phyloP scores from a whole-genome alignment of 2,329 filamentous ascomycete species.

The Fusarium equiseti region DNA sequence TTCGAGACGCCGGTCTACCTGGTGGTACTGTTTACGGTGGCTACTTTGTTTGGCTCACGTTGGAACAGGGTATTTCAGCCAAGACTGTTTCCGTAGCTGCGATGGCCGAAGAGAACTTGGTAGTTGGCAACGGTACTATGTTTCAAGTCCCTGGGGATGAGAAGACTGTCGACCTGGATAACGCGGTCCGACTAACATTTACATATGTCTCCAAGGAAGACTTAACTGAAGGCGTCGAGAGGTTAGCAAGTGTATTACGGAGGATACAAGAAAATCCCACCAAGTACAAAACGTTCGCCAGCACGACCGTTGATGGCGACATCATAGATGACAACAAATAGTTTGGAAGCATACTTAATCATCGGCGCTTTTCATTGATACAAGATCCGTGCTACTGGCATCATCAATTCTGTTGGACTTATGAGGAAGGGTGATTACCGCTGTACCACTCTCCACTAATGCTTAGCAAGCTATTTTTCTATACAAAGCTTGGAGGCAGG shows the following conservation, averaged over 20 bases:
- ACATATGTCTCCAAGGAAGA: conserved; percentile 76
- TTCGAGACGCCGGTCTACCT: conserved; percentile 54
- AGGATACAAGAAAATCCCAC: conserved; percentile 49
- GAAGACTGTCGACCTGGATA: conserved; percentile 65
- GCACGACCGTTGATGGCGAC: conserved; percentile 25
- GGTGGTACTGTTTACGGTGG: conserved; percentile 73
- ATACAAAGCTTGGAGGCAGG: neutral
- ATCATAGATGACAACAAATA: conserved; percentile 47
- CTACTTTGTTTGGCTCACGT: conserved; percentile 85
- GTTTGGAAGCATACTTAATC: conserved; percentile 1
- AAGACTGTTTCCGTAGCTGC: conserved; percentile 69
- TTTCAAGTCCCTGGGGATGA: conserved; percentile 76
- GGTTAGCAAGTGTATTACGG: conserved; percentile 65
- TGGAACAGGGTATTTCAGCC: conserved; percentile 66
- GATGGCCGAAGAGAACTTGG: conserved; percentile 71
- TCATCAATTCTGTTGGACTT: neutral
- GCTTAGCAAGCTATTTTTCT: neutral
- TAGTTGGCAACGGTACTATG: conserved; percentile 75
- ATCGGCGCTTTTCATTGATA: neutral
- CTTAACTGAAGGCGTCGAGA: conserved; percentile 74
- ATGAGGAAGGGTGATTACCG: neutral
- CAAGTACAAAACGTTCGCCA: conserved; percentile 43
- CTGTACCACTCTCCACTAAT: neutral
- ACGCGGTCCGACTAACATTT: conserved; percentile 75
- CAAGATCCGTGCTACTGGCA: neutral